Evolutionary conservation across 495 filamentous ascomycete species (phyloP).

Genomic region (Choiromyces venosus): DNA sequence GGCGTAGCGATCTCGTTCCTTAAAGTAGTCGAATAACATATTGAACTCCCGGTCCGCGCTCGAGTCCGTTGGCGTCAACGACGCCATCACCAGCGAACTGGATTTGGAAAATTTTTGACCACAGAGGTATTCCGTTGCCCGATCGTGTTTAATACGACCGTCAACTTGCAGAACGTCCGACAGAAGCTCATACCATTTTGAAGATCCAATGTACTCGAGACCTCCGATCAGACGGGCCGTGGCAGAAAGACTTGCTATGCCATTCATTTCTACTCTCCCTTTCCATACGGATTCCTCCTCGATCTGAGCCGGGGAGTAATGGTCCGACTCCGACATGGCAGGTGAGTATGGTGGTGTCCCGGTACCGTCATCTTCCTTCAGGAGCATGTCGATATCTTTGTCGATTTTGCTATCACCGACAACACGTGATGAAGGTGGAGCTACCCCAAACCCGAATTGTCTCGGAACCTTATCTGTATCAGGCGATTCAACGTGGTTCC

Average conservation of each 20-base stretch:
- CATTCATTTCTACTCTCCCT: slow-evolving; percentile 70
- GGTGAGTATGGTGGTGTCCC: slow-evolving; percentile 86
- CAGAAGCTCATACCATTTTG: slow-evolving; percentile 66
- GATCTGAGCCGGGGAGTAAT: slow-evolving; percentile 47
- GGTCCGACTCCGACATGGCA: slow-evolving; percentile 55
- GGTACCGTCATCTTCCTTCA: slow-evolving; percentile 70
- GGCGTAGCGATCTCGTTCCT: slow-evolving; percentile 51
- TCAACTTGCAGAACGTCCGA: slow-evolving; percentile 65
- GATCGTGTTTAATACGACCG: slow-evolving; percentile 72
- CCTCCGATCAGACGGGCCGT: slow-evolving; percentile 80
- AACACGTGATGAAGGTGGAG: slow-evolving; percentile 49
- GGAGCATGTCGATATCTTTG: slow-evolving; percentile 81
- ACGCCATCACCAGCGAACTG: slow-evolving; percentile 47
- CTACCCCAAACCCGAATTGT: slow-evolving; percentile 39
- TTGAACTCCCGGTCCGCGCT: slow-evolving; percentile 53
- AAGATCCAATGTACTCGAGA: slow-evolving; percentile 59
- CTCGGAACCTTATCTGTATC: slow-evolving; percentile 43
- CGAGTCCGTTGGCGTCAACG: slow-evolving; percentile 49
- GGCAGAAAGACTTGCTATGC: slow-evolving; percentile 65
- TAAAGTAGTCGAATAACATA: slow-evolving; percentile 81
- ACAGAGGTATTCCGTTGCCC: slow-evolving; percentile 84
- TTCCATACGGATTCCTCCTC: slow-evolving; percentile 55
- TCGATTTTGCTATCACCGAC: slow-evolving; percentile 54
- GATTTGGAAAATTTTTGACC: slow-evolving; percentile 47
- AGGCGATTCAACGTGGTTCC: slow-evolving; percentile 52